Percentiles rank a stretch among this genome's conserved stretches.
Conservation (phyloP, 2,329 filamentous ascomycete species). For the Fusarium continuum region DNA sequence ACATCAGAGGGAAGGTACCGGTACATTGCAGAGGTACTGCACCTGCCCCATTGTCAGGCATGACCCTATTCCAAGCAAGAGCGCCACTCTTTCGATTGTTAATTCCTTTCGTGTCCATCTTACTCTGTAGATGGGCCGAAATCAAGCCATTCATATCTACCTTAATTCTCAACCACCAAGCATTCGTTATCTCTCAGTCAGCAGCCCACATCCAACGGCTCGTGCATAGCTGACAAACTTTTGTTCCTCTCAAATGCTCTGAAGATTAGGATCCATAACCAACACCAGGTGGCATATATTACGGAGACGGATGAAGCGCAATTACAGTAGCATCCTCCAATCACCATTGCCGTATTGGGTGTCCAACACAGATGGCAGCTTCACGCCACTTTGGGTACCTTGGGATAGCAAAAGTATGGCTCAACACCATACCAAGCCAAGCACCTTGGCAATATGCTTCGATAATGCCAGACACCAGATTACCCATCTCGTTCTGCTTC, state of each 20-base stretch:
- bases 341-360: not conserved
- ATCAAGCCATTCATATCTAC: not conserved
- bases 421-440: constrained; percentile 4
- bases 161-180: constrained; percentile 1
- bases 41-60: constrained; percentile 1
- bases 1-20: constrained; percentile 21
- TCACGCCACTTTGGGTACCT: not conserved
- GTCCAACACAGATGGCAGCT: constrained; percentile 1
- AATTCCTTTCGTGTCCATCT: not conserved
- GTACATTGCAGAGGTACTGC: constrained; percentile 29
- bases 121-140: constrained; percentile 1
- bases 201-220: not conserved
- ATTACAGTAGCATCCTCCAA: constrained; percentile 8
- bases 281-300: constrained; percentile 12
- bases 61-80: not conserved
- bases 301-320: constrained; percentile 16
- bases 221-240: constrained; percentile 13
- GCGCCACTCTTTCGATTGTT: constrained; percentile 1
- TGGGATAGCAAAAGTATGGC: constrained; percentile 15
- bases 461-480: constrained; percentile 5
- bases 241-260: constrained; percentile 12
- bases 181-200: constrained; percentile 2
- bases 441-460: constrained; percentile 13
- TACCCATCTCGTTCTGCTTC: constrained; percentile 2
- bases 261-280: not conserved